Conservation (phyloP, 768 basidiomycete genomes). For the Suillus brevipes region DNA sequence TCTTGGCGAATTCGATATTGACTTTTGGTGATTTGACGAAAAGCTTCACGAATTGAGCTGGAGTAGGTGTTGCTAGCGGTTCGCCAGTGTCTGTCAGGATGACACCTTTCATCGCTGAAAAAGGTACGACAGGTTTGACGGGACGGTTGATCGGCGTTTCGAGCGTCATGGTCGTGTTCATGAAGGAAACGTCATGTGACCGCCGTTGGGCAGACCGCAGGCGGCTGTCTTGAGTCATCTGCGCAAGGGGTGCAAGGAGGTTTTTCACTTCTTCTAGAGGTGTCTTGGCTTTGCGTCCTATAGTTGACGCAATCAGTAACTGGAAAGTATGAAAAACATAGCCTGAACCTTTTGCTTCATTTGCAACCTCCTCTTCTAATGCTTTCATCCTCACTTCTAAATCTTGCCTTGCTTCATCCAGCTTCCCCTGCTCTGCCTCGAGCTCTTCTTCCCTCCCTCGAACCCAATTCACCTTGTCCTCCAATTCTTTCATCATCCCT, state of each 20-base stretch:
- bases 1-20: conserved; percentile 73
- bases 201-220: conserved; percentile 20
- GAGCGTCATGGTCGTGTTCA: conserved; percentile 28
- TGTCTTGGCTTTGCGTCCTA: conserved; percentile 51
- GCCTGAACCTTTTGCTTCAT: conserved; percentile 16
- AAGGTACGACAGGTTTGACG: conserved; percentile 28
- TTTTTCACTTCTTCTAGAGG: conserved; percentile 81
- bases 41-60: conserved; percentile 62
- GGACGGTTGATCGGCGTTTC: conserved; percentile 55
- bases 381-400: conserved; percentile 50
- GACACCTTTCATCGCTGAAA: conserved; percentile 73
- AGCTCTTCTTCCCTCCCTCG: conserved; percentile 54
- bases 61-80: conserved; percentile 67
- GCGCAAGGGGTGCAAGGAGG: conserved; percentile 52
- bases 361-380: conserved; percentile 38
- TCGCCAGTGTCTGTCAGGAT: conserved; percentile 80
- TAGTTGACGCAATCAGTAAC: neutral
- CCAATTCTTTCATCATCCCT: conserved; percentile 45
- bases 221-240: conserved; percentile 34
- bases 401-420: conserved; percentile 48
- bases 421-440: conserved; percentile 47
- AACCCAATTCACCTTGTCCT: conserved; percentile 48
- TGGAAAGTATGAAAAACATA: neutral
- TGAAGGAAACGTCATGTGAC: conserved; percentile 20
- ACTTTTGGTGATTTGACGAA: conserved; percentile 71